Percentiles rank a stretch among this genome's conserved stretches.
Conservation (phyloP, 2,329 filamentous ascomycete species). For the Colletotrichum tropicicola region DNA sequence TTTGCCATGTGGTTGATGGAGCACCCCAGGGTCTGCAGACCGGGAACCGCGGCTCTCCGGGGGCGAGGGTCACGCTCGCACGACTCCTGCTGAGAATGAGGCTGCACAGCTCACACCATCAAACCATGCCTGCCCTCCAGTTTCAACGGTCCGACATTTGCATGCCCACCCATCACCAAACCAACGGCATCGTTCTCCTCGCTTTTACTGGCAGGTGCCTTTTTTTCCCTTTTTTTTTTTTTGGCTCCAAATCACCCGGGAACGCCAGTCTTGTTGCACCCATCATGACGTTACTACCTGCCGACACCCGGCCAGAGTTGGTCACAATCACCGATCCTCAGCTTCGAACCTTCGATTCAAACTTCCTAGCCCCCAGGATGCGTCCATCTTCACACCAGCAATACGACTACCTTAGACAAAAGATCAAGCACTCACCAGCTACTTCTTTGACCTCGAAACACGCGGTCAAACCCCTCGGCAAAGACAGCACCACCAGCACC, state of each 20-base stretch:
- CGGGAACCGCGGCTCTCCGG: conserved; percentile 9
- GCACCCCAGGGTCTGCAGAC: conserved; percentile 1
- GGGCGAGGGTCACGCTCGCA: conserved; percentile 27
- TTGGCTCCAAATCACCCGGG: too few relatives aligned
- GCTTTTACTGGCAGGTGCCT: too few relatives aligned
- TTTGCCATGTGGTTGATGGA: conserved; percentile 30
- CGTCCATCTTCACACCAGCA: neutral
- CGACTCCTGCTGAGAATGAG: conserved; percentile 26
- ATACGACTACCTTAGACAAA: neutral
- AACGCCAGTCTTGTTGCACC: too few relatives aligned
- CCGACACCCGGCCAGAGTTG: neutral
- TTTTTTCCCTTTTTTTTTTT: too few relatives aligned
- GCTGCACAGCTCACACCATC: conserved; percentile 29
- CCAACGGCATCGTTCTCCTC: too few relatives aligned
- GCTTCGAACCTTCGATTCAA: neutral
- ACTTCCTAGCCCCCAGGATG: neutral
- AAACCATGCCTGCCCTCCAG: neutral
- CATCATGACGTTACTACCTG: too few relatives aligned
- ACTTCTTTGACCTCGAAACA: neutral
- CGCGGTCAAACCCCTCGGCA: neutral
- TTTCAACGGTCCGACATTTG: conserved; percentile 23
- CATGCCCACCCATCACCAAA: conserved; percentile 1
- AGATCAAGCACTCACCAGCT: neutral
- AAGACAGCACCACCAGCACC: neutral
- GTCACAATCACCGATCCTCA: neutral